Base-by-base conservation (phyloP, 208 protist genomes). In the Trypanosoma congolense region DNA sequence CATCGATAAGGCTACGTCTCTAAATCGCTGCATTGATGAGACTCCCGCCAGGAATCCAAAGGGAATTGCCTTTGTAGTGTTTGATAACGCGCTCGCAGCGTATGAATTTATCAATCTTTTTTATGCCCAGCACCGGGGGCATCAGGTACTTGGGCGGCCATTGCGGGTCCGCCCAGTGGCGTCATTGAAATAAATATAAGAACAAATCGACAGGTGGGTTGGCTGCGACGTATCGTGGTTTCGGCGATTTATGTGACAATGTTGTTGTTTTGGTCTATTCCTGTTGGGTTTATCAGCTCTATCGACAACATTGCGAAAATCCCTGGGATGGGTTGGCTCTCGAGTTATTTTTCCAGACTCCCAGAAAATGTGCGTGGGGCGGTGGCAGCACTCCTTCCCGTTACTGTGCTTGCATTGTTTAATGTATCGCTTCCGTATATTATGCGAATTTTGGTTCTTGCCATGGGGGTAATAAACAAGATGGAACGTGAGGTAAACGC, bases 101-200 rank as follows among this genome's bases (percentile, higher is more conserved):
- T 83, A 81, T 61, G 77, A 89, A 56, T 90, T 91, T 68, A 56
- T 79, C 16, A 77, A 84, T 54, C 58, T 93, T 35, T 87, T 89
- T 57, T 59, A 72, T 5, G 59, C 67, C 8, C 65, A 70, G 24
- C 77, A 65, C 51, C 66, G 75, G 16, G 73, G 3, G 51, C 62
- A 12, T 73, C 72, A n/a, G 65, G 59, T n/a, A 42, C 66, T 45
- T 60, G 41, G 44, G 77, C 80, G 10, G 68, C 63, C 41, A 83
- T 90, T 49, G 87, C 87, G 1, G 87, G 87, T 6, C 83, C 80
- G 2, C 77, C 82, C 0, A 68, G 73, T 2, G 64, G 65, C 46
- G 69, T 93, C 56, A 86, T 93, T 58, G 58, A 80, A 42, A 66
- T 56, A 33, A 93, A 79, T 48, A 43, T 93, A 26, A 59, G 59